A percentile compares a stretch with the other conserved stretches of the same genome.
These are phyloP conservation scores for Puccinia novopanici DNA, from an alignment of 1,284 basidiomycete genomes.

Conservation along the genomic window DNA sequence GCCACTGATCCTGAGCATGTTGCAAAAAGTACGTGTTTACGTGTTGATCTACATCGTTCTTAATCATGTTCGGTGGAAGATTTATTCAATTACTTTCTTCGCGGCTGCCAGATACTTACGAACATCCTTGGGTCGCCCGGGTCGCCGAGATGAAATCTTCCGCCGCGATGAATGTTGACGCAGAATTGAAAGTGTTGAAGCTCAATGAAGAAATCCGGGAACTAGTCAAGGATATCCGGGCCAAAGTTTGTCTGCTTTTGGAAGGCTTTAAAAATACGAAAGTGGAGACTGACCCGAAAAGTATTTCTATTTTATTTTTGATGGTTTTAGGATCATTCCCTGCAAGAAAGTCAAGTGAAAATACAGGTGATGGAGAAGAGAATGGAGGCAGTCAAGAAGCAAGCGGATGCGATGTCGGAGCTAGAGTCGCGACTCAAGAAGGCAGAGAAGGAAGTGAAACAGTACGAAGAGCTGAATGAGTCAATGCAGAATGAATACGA, in stretches of 20 bases:
- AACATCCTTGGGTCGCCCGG: slow-evolving; percentile 84
- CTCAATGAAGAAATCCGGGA: slow-evolving; percentile 86
- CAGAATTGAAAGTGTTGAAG: slow-evolving; percentile 80
- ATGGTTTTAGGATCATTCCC: slow-evolving; percentile 77
- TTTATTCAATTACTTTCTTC: background rate
- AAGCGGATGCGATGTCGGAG: slow-evolving; percentile 75
- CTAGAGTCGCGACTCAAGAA: slow-evolving; percentile 64
- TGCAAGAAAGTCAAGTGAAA: slow-evolving; percentile 87
- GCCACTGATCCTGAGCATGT: slow-evolving; percentile 76
- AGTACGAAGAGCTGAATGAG: slow-evolving; percentile 84
- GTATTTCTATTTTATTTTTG: background rate
- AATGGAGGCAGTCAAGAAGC: slow-evolving; percentile 84
- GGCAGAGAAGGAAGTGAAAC: slow-evolving; percentile 57
- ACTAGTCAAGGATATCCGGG: slow-evolving; percentile 76
- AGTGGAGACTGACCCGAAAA: background rate
- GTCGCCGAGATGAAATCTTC: slow-evolving; percentile 81
- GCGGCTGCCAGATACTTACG: slow-evolving; percentile 67
- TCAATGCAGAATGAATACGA: slow-evolving; percentile 87
- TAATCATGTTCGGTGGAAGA: too few species aligned
- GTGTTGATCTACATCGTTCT: too few species aligned
- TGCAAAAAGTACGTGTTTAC: slow-evolving; percentile 68
- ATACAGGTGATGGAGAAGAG: slow-evolving; percentile 91
- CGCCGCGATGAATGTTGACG: slow-evolving; percentile 82
- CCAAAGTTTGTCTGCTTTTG: slow-evolving; percentile 59
- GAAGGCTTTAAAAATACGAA: background rate